phyloP scores from a whole-genome alignment of 75 land plant genomes.

The Gnetum montanum region DNA sequence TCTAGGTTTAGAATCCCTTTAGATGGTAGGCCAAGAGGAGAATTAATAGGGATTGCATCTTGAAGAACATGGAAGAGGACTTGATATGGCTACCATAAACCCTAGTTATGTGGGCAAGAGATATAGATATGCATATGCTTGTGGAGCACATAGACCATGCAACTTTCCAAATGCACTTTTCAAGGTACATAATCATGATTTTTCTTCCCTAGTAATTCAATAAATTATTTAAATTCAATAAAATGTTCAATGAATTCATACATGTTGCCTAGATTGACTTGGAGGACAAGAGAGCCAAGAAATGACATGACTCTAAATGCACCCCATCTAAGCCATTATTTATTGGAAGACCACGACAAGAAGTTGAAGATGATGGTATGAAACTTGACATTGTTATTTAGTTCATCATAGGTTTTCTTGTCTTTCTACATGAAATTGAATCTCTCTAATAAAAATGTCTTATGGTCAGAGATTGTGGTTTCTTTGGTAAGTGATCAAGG shows the following conservation, averaged over 20 bases:
- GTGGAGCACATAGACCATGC: conserved; percentile 75
- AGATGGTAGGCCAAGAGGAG: conserved; percentile 59
- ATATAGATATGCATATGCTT: conserved; percentile 77
- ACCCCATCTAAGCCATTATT: conserved; percentile 82
- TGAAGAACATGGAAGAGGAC: conserved; percentile 56
- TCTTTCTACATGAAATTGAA: not conserved
- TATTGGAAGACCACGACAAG: conserved; percentile 63
- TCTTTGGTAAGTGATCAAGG: conserved; percentile 52
- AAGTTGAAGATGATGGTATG: conserved; percentile 74
- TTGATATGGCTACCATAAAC: conserved; percentile 84
- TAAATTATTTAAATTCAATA: not conserved
- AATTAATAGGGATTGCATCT: conserved; percentile 55
- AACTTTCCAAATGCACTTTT: conserved; percentile 76
- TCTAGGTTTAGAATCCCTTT: conserved; percentile 67
- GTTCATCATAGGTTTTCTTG: not conserved
- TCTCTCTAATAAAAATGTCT: not conserved
- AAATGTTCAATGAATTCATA: no score
- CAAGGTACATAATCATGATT: conserved; percentile 26
- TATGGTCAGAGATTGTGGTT: conserved; percentile 52
- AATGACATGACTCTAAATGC: conserved; percentile 59
- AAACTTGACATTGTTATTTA: not conserved
- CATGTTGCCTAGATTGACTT: conserved; percentile 43
- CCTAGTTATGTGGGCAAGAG: conserved; percentile 39
- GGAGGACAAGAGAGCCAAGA: conserved; percentile 45
- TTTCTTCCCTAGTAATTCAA: not conserved